A percentile compares a stretch with the other conserved stretches of the same genome.
Conservation (phyloP, 2,329 filamentous ascomycete genomes). For the Escovopsis weberi region DNA sequence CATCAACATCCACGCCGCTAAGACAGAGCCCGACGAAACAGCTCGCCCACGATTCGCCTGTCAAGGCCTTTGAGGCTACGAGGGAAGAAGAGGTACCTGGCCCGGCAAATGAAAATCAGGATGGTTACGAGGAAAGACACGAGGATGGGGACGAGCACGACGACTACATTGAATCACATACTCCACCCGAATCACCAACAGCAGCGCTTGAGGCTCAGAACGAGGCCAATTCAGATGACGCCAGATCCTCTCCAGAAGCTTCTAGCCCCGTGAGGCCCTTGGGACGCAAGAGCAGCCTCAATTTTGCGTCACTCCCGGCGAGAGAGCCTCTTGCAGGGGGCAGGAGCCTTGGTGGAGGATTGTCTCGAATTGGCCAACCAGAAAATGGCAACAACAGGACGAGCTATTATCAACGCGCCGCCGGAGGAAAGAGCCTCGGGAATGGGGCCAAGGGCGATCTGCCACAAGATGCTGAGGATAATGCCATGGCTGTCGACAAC, state of each 20-base stretch:
- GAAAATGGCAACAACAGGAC: slow-evolving; percentile 55
- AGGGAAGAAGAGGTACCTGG: slow-evolving; percentile 24
- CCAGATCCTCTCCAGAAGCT: slow-evolving; percentile 48
- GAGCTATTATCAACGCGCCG: slow-evolving; percentile 60
- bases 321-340: slow-evolving; percentile 75
- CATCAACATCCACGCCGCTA: slow-evolving; percentile 8
- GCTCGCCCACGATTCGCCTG: slow-evolving; percentile 17
- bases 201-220: not conserved
- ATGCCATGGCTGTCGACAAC: slow-evolving; percentile 39
- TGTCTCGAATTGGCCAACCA: slow-evolving; percentile 64
- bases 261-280: slow-evolving; percentile 64
- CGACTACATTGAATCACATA: not conserved
- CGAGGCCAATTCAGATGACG: slow-evolving; percentile 14
- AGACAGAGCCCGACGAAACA: slow-evolving; percentile 12
- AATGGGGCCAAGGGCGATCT: slow-evolving; percentile 28
- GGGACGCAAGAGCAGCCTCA: slow-evolving; percentile 86
- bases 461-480: slow-evolving; percentile 30
- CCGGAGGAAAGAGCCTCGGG: slow-evolving; percentile 59
- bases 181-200: not conserved
- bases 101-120: slow-evolving; percentile 2
- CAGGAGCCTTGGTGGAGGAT: slow-evolving; percentile 62
- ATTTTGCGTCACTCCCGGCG: slow-evolving; percentile 83
- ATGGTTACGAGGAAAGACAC: slow-evolving; percentile 1
- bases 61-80: slow-evolving; percentile 27
- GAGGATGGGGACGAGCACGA: slow-evolving; percentile 5